These are phyloP conservation scores for Lasiodiplodia sp. DNA, from an alignment of 2,329 filamentous ascomycete species.

Conservation along the genomic window DNA sequence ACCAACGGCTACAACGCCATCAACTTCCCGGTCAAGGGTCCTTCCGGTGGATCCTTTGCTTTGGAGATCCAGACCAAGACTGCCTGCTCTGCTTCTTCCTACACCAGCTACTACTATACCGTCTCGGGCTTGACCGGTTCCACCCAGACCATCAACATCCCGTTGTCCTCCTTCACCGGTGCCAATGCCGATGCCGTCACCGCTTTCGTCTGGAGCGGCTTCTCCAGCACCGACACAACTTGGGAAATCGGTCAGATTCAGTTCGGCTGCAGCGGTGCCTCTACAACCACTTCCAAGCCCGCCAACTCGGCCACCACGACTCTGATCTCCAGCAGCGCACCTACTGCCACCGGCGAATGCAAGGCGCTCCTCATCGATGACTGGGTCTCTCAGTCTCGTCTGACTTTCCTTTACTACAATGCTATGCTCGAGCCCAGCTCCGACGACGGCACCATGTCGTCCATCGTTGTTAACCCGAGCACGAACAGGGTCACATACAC, in stretches of 20 bases:
- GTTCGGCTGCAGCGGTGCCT: conserved; percentile 49
- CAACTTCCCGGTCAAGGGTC: conserved; percentile 57
- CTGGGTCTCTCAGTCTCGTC: conserved; percentile 67
- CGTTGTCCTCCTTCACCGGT: conserved; percentile 57
- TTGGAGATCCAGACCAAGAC: conserved; percentile 58
- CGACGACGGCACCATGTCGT: conserved; percentile 65
- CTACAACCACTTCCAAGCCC: conserved; percentile 24
- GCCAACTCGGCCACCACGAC: conserved; percentile 21
- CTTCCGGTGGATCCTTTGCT: conserved; percentile 49
- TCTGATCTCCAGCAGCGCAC: conserved; percentile 30
- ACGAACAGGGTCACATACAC: conserved; percentile 61
- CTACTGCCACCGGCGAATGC: conserved; percentile 47
- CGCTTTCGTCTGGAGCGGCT: conserved; percentile 54
- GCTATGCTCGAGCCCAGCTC: conserved; percentile 63
- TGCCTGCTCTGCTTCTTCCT: conserved; percentile 52
- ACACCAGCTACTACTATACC: conserved; percentile 54
- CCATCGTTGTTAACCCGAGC: conserved; percentile 56
- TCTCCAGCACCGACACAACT: conserved; percentile 46
- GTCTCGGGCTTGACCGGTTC: conserved; percentile 58
- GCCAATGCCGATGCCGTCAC: conserved; percentile 60
- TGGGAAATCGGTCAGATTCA: conserved; percentile 60
- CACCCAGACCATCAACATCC: conserved; percentile 60
- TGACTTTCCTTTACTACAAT: conserved; percentile 69
- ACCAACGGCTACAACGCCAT: conserved; percentile 57
- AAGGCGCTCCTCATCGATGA: conserved; percentile 62